Evolutionary conservation across 2,329 filamentous ascomycete species (phyloP).

Genomic region (Aspergillus ochraceoroseus): DNA sequence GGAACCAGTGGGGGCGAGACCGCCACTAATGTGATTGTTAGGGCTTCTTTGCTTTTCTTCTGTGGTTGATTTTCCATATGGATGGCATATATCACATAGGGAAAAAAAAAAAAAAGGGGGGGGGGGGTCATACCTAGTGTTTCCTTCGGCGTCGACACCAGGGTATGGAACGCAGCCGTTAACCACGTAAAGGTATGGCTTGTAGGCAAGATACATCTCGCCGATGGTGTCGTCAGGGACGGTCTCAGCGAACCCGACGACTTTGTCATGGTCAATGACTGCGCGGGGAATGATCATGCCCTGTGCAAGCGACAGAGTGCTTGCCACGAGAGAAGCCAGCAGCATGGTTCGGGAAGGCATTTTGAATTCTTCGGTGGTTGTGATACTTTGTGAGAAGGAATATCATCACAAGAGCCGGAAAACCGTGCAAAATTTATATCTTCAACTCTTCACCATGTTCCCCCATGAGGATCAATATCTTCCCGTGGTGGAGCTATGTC

Average conservation of each 20-base stretch:
- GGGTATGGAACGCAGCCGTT: conserved; percentile 61
- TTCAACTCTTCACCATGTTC: too few species aligned
- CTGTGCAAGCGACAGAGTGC: conserved; percentile 5
- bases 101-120: too few species aligned
- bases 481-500: too few species aligned
- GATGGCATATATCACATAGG: too few species aligned
- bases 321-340: conserved; percentile 8
- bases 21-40: conserved; percentile 34
- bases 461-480: too few species aligned
- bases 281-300: conserved; percentile 30
- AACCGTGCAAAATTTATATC: too few species aligned
- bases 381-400: too few species aligned
- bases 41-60: background rate
- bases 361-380: background rate
- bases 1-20: conserved; percentile 41
- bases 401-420: too few species aligned
- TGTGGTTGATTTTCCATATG: too few species aligned
- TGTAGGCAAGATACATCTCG: conserved; percentile 51
- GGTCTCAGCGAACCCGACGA: conserved; percentile 53
- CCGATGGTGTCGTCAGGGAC: conserved; percentile 49
- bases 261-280: conserved; percentile 43
- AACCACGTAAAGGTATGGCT: conserved; percentile 53
- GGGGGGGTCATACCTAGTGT: conserved; percentile 48
- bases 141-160: conserved; percentile 54
- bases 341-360: conserved; percentile 12